A percentile compares a stretch with the other conserved stretches of the same genome.
These are phyloP conservation scores for Periconia sp. DNA, from an alignment of 2,329 filamentous ascomycete species.

Conservation along the genomic window DNA sequence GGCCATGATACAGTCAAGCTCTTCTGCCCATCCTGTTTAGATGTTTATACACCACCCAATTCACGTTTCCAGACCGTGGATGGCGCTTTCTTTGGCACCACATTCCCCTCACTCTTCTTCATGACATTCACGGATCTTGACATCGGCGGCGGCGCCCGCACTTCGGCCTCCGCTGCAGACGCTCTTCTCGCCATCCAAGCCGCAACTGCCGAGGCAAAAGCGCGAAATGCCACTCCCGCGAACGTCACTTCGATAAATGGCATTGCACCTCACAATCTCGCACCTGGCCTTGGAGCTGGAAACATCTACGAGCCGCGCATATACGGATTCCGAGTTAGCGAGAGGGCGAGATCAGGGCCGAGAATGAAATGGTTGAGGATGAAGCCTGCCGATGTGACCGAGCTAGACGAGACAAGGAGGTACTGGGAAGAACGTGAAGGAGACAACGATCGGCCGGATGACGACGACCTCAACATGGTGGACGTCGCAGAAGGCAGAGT, in stretches of 20 bases:
- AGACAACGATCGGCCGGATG: constrained; percentile 42
- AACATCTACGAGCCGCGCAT: constrained; percentile 95
- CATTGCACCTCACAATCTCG: constrained; percentile 84
- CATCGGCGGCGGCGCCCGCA: constrained; percentile 73
- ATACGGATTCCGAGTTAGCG: constrained; percentile 94
- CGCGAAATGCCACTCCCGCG: constrained; percentile 38
- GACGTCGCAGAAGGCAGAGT: constrained; percentile 42
- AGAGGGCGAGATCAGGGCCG: constrained; percentile 86
- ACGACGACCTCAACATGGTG: constrained; percentile 48
- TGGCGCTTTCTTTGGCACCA: constrained; percentile 96
- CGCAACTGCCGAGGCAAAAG: constrained; percentile 40
- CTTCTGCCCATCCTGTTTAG: constrained; percentile 94
- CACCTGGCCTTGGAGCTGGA: constrained; percentile 79
- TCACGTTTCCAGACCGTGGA: constrained; percentile 97
- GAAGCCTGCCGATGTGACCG: constrained; percentile 78
- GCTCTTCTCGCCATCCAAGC: constrained; percentile 44
- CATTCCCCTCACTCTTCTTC: constrained; percentile 95
- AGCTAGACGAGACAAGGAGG: constrained; percentile 75
- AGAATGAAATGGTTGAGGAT: constrained; percentile 96
- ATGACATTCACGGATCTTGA: constrained; percentile 98
- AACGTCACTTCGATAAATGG: constrained; percentile 71
- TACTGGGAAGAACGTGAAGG: constrained; percentile 55
- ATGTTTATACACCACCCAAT: constrained; percentile 97
- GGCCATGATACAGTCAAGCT: constrained; percentile 98
- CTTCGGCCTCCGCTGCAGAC: constrained; percentile 39